These are phyloP conservation scores for Coemansia sp. DNA, from an alignment of 192 early-diverging fungal genomes.

Conservation along the genomic window DNA sequence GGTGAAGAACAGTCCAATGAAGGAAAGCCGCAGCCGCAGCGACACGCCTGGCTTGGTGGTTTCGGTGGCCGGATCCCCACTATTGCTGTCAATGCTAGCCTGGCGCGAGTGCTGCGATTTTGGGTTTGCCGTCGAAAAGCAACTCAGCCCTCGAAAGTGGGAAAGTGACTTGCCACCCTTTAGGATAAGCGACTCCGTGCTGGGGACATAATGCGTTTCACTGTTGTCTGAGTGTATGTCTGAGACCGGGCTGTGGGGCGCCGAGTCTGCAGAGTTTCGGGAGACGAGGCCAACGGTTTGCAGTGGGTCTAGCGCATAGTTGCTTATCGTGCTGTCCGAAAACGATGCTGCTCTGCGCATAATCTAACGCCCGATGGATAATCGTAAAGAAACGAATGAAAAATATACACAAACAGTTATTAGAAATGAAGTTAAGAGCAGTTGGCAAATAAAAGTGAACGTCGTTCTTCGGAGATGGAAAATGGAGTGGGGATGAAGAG, in stretches of 20 bases:
- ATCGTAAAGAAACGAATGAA: neutral
- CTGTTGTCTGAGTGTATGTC: constrained; percentile 4
- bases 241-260: constrained; percentile 13
- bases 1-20: constrained; percentile 62
- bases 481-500: too few species aligned
- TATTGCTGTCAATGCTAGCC: neutral
- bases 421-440: neutral
- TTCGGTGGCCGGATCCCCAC: neutral
- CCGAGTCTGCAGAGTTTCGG: constrained; percentile 6
- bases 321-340: constrained; percentile 8
- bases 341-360: constrained; percentile 12
- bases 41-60: neutral
- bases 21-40: constrained; percentile 20
- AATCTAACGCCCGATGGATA: neutral
- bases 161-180: constrained; percentile 4
- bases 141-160: neutral
- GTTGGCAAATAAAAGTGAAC: neutral
- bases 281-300: constrained; percentile 4
- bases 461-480: too few species aligned
- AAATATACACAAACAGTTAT: neutral
- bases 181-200: constrained; percentile 26
- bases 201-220: constrained; percentile 7
- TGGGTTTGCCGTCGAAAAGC: neutral
- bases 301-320: constrained; percentile 6
- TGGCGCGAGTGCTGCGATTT: neutral